A percentile compares a stretch with the other conserved stretches of the same genome.
phyloP scores from a whole-genome alignment of 2,329 filamentous ascomycete species.

The Colletotrichum tabaci region DNA sequence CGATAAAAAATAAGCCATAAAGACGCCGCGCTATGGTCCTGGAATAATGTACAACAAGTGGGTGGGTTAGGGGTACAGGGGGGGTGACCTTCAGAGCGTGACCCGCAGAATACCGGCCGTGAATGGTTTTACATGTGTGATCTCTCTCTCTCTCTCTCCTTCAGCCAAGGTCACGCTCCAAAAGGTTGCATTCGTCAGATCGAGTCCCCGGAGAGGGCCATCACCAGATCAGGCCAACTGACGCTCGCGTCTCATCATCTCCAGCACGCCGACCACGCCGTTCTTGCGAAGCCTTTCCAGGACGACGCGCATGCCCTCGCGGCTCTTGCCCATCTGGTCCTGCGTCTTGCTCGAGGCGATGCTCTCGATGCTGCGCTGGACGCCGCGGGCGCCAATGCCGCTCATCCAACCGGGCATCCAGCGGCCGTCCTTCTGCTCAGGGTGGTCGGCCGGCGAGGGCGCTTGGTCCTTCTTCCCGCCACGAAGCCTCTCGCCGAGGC shows the following conservation, averaged over 20 bases:
- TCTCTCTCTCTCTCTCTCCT: background rate
- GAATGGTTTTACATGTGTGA: constrained; percentile 33
- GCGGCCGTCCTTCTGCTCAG: constrained; percentile 56
- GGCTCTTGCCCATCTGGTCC: constrained; percentile 84
- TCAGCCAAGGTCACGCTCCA: constrained; percentile 32
- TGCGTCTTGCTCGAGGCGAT: constrained; percentile 84
- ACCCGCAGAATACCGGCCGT: constrained; percentile 15
- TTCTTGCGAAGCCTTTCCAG: constrained; percentile 77
- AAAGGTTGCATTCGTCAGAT: background rate
- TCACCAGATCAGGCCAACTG: constrained; percentile 32
- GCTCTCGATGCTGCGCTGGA: constrained; percentile 84
- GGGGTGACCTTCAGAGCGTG: constrained; percentile 4
- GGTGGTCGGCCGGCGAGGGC: constrained; percentile 53
- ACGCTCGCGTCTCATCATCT: constrained; percentile 65
- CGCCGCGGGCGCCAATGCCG: constrained; percentile 77
- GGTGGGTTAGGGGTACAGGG: constrained; percentile 30
- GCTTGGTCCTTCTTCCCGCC: constrained; percentile 65
- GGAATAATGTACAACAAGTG: constrained; percentile 51
- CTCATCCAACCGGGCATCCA: constrained; percentile 69
- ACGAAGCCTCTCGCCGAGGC: constrained; percentile 78
- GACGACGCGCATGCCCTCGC: constrained; percentile 87
- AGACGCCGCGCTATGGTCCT: constrained; percentile 55
- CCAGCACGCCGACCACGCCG: constrained; percentile 71
- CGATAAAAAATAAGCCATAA: constrained; percentile 43
- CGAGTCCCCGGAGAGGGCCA: background rate